These are phyloP conservation scores for Vaccinium myrtillus DNA, from an alignment of 148 eudicot species.

Conservation along the genomic window DNA sequence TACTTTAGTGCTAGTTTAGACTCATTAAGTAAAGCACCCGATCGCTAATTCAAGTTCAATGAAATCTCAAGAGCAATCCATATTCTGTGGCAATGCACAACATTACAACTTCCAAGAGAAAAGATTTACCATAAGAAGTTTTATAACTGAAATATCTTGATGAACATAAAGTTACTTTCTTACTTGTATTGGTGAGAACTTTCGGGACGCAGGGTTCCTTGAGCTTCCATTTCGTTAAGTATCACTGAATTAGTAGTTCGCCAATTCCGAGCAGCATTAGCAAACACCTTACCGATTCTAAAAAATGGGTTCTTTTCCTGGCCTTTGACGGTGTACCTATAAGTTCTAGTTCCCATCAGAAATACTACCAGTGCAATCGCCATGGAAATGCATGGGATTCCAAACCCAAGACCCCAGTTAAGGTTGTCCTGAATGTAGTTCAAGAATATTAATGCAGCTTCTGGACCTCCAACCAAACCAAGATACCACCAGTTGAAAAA, in stretches of 20 bases:
- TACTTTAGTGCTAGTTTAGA: not conserved
- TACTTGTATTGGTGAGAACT: slow-evolving; percentile 60
- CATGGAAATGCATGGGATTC: slow-evolving; percentile 76
- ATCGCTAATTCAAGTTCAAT: not conserved
- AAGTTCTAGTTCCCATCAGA: slow-evolving; percentile 59
- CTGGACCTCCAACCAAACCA: slow-evolving; percentile 38
- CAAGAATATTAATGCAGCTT: slow-evolving; percentile 32
- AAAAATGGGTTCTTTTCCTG: slow-evolving; percentile 51
- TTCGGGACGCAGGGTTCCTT: slow-evolving; percentile 33
- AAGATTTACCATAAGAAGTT: slow-evolving; percentile 51
- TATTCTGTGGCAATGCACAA: not conserved
- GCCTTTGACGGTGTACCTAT: slow-evolving; percentile 40
- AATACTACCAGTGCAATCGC: slow-evolving; percentile 49
- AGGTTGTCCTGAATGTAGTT: slow-evolving; percentile 76
- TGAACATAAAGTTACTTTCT: not conserved
- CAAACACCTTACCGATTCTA: slow-evolving; percentile 62
- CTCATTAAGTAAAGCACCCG: not conserved
- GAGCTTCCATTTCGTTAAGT: slow-evolving; percentile 44
- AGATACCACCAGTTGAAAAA: slow-evolving; percentile 93
- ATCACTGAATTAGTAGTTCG: slow-evolving; percentile 26
- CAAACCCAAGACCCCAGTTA: slow-evolving; percentile 86
- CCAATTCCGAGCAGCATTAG: slow-evolving; percentile 53
- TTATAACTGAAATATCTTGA: slow-evolving; percentile 18
- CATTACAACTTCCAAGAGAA: not conserved
- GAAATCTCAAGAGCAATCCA: not conserved